phyloP scores from a whole-genome alignment of 2,329 filamentous ascomycete species.

The Penicillium psychrosexuale region DNA sequence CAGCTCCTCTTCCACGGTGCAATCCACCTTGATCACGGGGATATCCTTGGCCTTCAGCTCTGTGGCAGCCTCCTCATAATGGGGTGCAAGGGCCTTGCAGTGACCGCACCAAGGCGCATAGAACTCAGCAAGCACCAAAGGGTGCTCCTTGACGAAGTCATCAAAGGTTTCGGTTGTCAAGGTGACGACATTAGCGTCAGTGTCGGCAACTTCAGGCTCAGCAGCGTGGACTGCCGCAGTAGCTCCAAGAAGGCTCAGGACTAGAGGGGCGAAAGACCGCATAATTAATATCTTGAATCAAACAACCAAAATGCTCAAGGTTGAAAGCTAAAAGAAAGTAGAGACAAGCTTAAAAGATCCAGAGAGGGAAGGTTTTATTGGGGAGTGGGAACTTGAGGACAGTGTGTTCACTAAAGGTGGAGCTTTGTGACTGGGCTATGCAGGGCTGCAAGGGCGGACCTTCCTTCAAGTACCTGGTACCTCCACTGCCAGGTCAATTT shows the following conservation, averaged over 20 bases:
- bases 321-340: neutral
- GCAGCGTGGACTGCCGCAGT: conserved; percentile 36
- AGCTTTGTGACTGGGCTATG: conserved; percentile 28
- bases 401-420: conserved; percentile 43
- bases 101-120: conserved; percentile 96
- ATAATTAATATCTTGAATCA: conserved; percentile 24
- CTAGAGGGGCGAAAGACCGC: conserved; percentile 40
- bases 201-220: conserved; percentile 27
- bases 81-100: conserved; percentile 86
- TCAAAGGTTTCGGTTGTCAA: conserved; percentile 85
- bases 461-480: conserved; percentile 2
- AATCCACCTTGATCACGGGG: conserved; percentile 61
- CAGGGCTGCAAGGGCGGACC: conserved; percentile 22
- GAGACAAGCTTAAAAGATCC: conserved; percentile 6
- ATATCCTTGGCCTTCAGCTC: conserved; percentile 51
- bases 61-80: conserved; percentile 50
- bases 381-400: conserved; percentile 33
- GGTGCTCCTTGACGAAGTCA: conserved; percentile 78
- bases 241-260: conserved; percentile 41
- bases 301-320: conserved; percentile 8
- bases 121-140: conserved; percentile 93
- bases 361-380: conserved; percentile 16
- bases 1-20: conserved; percentile 88
- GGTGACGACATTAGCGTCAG: conserved; percentile 72
- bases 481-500: neutral